These are phyloP conservation scores for Ascochyta rabiei DNA, from an alignment of 2,329 filamentous ascomycete genomes.

Conservation along the genomic window DNA sequence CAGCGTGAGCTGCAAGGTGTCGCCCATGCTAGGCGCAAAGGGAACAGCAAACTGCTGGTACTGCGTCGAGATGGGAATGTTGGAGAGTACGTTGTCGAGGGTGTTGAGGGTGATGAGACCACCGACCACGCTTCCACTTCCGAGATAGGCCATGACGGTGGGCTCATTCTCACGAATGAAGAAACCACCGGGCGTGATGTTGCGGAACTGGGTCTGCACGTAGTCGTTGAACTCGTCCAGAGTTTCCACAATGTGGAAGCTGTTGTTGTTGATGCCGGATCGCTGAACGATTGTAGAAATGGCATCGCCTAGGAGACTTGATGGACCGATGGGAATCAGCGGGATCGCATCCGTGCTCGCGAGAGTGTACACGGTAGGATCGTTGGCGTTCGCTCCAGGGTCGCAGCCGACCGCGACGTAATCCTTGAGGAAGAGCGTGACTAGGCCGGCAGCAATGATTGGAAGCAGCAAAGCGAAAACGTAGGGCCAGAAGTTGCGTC, in stretches of 20 bases:
- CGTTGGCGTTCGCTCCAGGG: constrained; percentile 45
- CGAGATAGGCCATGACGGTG: constrained; percentile 74
- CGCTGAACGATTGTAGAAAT: constrained; percentile 37
- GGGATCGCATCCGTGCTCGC: constrained; percentile 28
- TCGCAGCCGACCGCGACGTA: constrained; percentile 59
- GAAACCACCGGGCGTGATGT: constrained; percentile 78
- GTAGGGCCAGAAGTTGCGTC: constrained; percentile 79
- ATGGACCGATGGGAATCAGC: constrained; percentile 51
- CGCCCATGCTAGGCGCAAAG: constrained; percentile 70
- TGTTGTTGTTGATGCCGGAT: constrained; percentile 29
- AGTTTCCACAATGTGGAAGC: constrained; percentile 64
- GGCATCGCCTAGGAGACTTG: constrained; percentile 35
- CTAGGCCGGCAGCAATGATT: constrained; percentile 77
- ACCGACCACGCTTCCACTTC: constrained; percentile 65
- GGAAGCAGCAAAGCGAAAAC: constrained; percentile 77
- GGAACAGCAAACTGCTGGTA: constrained; percentile 79
- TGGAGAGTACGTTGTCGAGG: constrained; percentile 77
- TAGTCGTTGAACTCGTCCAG: constrained; percentile 71
- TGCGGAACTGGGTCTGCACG: constrained; percentile 66
- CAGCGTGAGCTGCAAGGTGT: constrained; percentile 77
- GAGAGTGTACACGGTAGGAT: constrained; percentile 40
- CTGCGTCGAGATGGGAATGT: constrained; percentile 71
- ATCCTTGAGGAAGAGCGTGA: constrained; percentile 73
- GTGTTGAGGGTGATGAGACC: constrained; percentile 87
- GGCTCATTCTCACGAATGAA: constrained; percentile 69